Percentiles rank a stretch among this genome's conserved stretches.
Evolutionary conservation across 805 yeast genomes (phyloP).

Genomic region (Spathaspora girioi): DNA sequence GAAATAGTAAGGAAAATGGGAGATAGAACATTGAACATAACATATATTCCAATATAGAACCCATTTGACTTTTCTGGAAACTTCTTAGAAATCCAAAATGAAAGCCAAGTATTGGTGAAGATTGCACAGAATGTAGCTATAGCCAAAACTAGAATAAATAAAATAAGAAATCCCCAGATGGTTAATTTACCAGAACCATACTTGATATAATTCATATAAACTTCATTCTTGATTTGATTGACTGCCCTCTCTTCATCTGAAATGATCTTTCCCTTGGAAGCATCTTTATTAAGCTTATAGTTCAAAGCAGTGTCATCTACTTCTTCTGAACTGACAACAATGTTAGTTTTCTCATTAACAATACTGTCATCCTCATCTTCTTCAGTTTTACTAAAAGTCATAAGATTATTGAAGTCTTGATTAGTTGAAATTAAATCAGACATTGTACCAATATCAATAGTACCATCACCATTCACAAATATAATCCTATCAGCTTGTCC

Average conservation of each 20-base stretch:
- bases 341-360: slow-evolving; percentile 4
- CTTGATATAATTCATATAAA: slow-evolving; percentile 29
- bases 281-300: slow-evolving; percentile 6
- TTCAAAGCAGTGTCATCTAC: slow-evolving; percentile 7
- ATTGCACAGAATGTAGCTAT: slow-evolving; percentile 47
- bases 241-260: slow-evolving; percentile 55
- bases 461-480: slow-evolving; percentile 63
- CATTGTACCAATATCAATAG: slow-evolving; percentile 57
- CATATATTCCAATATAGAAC: slow-evolving; percentile 68
- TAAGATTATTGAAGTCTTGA: slow-evolving; percentile 32
- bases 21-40: slow-evolving; percentile 49
- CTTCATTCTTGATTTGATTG: slow-evolving; percentile 37
- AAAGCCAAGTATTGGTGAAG: slow-evolving; percentile 71
- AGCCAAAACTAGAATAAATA: slow-evolving; percentile 7
- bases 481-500: slow-evolving; percentile 69
- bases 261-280: slow-evolving; percentile 16
- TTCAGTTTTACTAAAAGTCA: slow-evolving; percentile 29
- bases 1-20: slow-evolving; percentile 37
- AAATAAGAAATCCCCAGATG: slow-evolving; percentile 7
- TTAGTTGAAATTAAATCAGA: slow-evolving; percentile 44
- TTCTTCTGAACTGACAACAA: background rate
- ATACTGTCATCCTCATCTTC: background rate
- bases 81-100: slow-evolving; percentile 66
- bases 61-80: slow-evolving; percentile 43
- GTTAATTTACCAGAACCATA: slow-evolving; percentile 25